Conservation (phyloP, 805 yeast genomes). For the Lipomyces kockii region DNA sequence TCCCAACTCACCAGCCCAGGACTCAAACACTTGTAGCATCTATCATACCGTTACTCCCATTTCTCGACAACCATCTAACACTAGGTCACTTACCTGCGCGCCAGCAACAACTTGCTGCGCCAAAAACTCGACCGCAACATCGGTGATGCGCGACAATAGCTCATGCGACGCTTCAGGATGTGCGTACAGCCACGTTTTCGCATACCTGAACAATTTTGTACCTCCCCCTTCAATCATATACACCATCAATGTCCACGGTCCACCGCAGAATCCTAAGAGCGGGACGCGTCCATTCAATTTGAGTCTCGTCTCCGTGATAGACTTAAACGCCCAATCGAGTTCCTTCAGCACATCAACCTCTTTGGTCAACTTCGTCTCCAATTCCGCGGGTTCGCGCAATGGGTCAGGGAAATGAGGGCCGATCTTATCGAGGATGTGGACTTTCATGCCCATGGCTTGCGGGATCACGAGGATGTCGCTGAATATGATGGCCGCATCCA, state of each 20-base stretch:
- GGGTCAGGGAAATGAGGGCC: conserved; percentile 95
- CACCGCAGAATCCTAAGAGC: conserved; percentile 92
- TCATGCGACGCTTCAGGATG: conserved; percentile 72
- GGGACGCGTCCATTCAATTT: conserved; percentile 91
- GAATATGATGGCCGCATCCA: conserved; percentile 97
- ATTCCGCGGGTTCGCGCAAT: conserved; percentile 71
- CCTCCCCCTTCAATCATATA: conserved; percentile 96
- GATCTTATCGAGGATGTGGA: conserved; percentile 89
- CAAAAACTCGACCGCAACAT: conserved; percentile 87
- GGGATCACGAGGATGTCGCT: conserved; percentile 95
- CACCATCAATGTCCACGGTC: conserved; percentile 96
- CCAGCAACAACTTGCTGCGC: conserved; percentile 97
- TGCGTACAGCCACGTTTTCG: conserved; percentile 88
- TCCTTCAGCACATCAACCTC: conserved; percentile 74
- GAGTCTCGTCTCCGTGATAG: conserved; percentile 88
- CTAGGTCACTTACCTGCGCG: conserved; percentile 63
- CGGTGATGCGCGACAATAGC: conserved; percentile 77
- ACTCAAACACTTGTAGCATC: conserved; percentile 93
- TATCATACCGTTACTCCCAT: background rate
- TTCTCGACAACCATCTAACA: background rate
- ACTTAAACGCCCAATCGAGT: conserved; percentile 91
- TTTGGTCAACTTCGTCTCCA: conserved; percentile 54
- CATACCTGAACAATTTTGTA: conserved; percentile 85
- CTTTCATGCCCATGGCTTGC: conserved; percentile 97
- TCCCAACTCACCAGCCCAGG: conserved; percentile 97